Evolutionary conservation across 768 basidiomycete species (phyloP).

Genomic region (Asterophora lycoperdoides): DNA sequence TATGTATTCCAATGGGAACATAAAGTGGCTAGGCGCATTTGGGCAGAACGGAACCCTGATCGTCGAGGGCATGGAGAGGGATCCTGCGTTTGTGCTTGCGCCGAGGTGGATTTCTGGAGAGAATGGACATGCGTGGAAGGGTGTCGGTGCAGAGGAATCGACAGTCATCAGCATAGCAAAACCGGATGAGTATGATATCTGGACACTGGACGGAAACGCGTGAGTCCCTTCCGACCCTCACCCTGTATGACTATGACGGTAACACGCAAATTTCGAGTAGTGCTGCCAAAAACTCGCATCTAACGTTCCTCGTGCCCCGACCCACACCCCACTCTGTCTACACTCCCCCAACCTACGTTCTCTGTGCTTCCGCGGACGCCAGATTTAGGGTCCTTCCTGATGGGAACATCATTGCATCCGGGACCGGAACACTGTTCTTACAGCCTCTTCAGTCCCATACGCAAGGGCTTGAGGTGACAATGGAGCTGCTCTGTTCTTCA

Average conservation of each 20-base stretch:
- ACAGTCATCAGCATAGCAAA: conserved; percentile 17
- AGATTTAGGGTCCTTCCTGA: conserved; percentile 22
- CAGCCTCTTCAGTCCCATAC: conserved; percentile 13
- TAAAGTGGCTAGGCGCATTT: conserved; percentile 44
- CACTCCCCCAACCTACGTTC: conserved; percentile 24
- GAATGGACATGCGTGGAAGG: conserved; percentile 5
- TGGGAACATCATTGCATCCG: conserved; percentile 25
- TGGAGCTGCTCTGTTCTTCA: conserved; percentile 7
- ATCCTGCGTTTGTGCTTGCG: conserved; percentile 20
- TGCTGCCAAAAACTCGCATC: conserved; percentile 18
- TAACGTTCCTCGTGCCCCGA: conserved; percentile 32
- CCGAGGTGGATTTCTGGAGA: conserved; percentile 18
- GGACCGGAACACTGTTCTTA: conserved; percentile 26
- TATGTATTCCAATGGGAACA: conserved; percentile 36
- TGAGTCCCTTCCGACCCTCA: conserved; percentile 5
- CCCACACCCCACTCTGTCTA: conserved; percentile 12
- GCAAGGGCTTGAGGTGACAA: conserved; percentile 11
- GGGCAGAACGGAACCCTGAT: conserved; percentile 40
- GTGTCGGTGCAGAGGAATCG: conserved; percentile 1
- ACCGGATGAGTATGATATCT: conserved; percentile 22
- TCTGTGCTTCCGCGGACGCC: conserved; percentile 26
- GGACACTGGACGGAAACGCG: conserved; percentile 20
- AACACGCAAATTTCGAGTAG: conserved; percentile 15
- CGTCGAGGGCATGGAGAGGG: conserved; percentile 19
- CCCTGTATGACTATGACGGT: not conserved